Conservation (phyloP, 768 basidiomycete species). For the Galerina sulciceps region DNA sequence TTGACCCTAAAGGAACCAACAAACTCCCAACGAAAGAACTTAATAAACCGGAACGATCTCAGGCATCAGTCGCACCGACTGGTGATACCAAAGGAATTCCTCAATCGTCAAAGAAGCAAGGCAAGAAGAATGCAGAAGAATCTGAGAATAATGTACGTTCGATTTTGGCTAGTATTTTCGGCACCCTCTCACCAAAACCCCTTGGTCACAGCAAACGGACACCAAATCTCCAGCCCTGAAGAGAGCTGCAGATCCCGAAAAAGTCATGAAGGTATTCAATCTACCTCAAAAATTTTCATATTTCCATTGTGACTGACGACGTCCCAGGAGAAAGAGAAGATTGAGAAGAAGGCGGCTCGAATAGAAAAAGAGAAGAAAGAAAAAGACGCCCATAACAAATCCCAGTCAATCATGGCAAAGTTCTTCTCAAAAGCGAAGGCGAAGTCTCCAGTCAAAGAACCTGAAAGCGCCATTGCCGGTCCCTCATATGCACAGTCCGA, state of each 20-base stretch:
- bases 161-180: neutral
- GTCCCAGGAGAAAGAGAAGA: conserved; percentile 68
- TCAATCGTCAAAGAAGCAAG: conserved; percentile 35
- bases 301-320: neutral
- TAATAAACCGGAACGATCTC: conserved; percentile 23
- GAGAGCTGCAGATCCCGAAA: conserved; percentile 60
- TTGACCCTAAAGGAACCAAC: conserved; percentile 50
- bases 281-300: no score
- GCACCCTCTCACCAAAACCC: neutral
- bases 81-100: conserved; percentile 28
- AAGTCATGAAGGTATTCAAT: conserved; percentile 52
- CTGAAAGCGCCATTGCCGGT: conserved; percentile 33
- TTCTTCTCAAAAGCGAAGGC: conserved; percentile 73
- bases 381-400: conserved; percentile 72
- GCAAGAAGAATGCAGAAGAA: conserved; percentile 35
- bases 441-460: conserved; percentile 26
- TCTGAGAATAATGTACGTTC: conserved; percentile 43
- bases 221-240: conserved; percentile 43
- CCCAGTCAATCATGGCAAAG: conserved; percentile 73
- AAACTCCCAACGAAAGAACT: conserved; percentile 39
- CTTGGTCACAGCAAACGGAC: conserved; percentile 13
- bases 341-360: conserved; percentile 70
- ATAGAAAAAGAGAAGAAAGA: conserved; percentile 74
- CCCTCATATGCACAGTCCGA: conserved; percentile 55
- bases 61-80: conserved; percentile 26